These are phyloP conservation scores for Exophiala calicioides DNA, from an alignment of 2,329 filamentous ascomycete genomes.

Conservation along the genomic window DNA sequence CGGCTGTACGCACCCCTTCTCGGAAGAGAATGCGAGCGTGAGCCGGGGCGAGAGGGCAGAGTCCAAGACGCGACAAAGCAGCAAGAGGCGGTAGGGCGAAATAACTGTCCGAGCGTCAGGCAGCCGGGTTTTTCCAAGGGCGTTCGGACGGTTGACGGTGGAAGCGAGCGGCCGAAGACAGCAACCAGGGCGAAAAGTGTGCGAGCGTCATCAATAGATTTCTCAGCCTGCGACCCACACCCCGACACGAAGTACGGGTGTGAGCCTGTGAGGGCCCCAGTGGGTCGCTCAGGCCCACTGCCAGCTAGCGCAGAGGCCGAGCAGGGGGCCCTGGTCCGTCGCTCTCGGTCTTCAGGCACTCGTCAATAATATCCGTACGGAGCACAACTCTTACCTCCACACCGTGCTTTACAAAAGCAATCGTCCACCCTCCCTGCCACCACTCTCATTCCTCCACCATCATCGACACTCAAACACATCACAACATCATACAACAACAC, in stretches of 20 bases:
- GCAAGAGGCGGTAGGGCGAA: constrained; percentile 1
- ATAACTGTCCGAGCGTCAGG: constrained; percentile 17
- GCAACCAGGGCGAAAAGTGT: not conserved
- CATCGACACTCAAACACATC: constrained; percentile 9
- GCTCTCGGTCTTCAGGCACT: constrained; percentile 21
- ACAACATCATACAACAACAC: constrained; percentile 7
- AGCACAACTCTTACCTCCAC: constrained; percentile 16
- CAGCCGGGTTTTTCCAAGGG: constrained; percentile 8
- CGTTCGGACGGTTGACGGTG: not conserved
- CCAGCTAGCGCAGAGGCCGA: no score
- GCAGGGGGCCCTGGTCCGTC: constrained; percentile 7
- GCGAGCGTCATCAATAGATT: not conserved
- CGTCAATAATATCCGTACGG: constrained; percentile 18
- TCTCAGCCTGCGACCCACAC: no score
- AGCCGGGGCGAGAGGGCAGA: no score
- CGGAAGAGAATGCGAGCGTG: no score
- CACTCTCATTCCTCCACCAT: constrained; percentile 16
- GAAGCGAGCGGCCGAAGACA: not conserved
- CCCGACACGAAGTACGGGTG: no score
- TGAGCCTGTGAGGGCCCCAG: not conserved
- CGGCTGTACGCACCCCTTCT: no score
- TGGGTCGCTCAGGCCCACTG: constrained; percentile 1
- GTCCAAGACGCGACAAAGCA: not conserved
- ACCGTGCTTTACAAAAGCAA: constrained; percentile 27
- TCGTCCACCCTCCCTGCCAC: constrained; percentile 18